phyloP scores from a whole-genome alignment of 2,329 filamentous ascomycete genomes.

The Claviceps quebecensis region DNA sequence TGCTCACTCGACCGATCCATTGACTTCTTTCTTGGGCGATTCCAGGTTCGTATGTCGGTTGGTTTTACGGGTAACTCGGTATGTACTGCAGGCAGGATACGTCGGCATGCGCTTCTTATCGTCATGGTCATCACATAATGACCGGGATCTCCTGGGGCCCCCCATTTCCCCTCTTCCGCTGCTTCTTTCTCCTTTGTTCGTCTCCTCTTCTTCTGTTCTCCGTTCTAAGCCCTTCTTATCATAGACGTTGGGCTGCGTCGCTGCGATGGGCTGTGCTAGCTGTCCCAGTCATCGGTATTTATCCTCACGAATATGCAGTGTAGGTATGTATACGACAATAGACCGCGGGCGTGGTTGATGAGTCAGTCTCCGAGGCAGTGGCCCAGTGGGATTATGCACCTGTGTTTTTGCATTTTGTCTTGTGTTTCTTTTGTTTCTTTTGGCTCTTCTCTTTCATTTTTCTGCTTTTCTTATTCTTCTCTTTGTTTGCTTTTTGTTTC shows the following conservation, averaged over 20 bases:
- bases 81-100: too few species aligned
- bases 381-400: neutral
- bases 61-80: too few species aligned
- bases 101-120: too few species aligned
- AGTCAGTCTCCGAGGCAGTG: neutral
- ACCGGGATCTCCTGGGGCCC: too few species aligned
- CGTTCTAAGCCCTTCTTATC: neutral
- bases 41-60: too few species aligned
- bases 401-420: neutral
- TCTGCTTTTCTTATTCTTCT: neutral
- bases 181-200: neutral
- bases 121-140: too few species aligned
- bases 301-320: too few species aligned
- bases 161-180: too few species aligned
- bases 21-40: too few species aligned
- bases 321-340: too few species aligned
- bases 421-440: neutral
- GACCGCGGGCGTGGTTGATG: neutral
- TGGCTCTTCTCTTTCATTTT: neutral
- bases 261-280: neutral
- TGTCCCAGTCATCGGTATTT: neutral
- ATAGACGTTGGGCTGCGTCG: neutral
- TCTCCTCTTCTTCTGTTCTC: neutral
- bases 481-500: neutral
- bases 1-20: too few species aligned